Evolutionary conservation across 192 early-diverging fungal species (phyloP).

Genomic region (Coemansia sp.): DNA sequence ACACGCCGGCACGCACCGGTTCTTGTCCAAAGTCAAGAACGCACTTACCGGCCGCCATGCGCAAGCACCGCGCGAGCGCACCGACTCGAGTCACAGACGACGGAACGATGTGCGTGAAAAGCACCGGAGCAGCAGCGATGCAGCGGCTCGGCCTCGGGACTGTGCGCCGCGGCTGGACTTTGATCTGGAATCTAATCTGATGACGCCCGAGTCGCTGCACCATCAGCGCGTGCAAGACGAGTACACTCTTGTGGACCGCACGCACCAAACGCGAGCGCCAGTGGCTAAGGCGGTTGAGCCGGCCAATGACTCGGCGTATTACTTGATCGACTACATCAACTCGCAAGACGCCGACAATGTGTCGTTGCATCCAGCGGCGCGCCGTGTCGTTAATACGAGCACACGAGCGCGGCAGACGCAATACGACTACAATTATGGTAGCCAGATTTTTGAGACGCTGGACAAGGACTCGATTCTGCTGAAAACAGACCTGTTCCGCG

Average conservation of each 20-base stretch:
- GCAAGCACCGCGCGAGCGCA: neutral
- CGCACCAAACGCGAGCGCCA: neutral
- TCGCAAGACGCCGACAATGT: constrained; percentile 13
- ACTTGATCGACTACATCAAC: constrained; percentile 52
- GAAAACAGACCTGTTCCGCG: constrained; percentile 43
- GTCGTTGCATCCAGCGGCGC: constrained; percentile 19
- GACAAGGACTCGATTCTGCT: constrained; percentile 46
- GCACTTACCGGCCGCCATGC: constrained; percentile 32
- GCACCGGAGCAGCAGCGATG: constrained; percentile 13
- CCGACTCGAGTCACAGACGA: constrained; percentile 1
- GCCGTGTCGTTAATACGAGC: constrained; percentile 43
- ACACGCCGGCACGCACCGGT: constrained; percentile 34
- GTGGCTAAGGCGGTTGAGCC: constrained; percentile 4
- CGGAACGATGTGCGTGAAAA: neutral
- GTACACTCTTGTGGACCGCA: constrained; percentile 12
- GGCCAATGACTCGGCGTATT: constrained; percentile 38
- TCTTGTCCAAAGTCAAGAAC: constrained; percentile 43
- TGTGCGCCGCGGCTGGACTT: constrained; percentile 34
- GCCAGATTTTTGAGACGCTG: constrained; percentile 51
- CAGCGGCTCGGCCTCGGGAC: neutral
- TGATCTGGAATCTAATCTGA: constrained; percentile 38
- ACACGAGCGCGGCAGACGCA: constrained; percentile 48
- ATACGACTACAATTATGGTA: constrained; percentile 54
- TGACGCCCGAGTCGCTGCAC: constrained; percentile 47
- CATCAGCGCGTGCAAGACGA: constrained; percentile 15